A percentile compares a stretch with the other conserved stretches of the same genome.
Evolutionary conservation across 2,329 filamentous ascomycete genomes (phyloP).

Genomic region (Xenoacremonium recifei): DNA sequence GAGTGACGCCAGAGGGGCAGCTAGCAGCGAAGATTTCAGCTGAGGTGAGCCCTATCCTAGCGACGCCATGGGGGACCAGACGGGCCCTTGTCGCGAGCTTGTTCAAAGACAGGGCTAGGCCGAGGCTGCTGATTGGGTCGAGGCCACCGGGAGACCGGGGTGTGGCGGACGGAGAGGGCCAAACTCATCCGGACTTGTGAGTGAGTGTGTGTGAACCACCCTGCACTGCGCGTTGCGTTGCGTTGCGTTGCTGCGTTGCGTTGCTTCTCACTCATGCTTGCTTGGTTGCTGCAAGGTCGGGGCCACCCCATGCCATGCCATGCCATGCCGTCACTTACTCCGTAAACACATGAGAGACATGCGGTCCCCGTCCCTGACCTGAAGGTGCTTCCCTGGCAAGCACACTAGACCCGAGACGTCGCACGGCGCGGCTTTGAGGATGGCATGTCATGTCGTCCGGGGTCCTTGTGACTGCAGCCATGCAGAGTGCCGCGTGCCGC

Average conservation of each 20-base stretch:
- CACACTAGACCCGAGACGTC: not conserved
- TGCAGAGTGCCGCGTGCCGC: not conserved
- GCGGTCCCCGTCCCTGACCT: no score
- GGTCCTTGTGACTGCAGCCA: conserved; percentile 2
- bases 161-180: conserved; percentile 3
- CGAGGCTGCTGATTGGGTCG: conserved; percentile 25
- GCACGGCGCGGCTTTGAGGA: no score
- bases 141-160: conserved; percentile 10
- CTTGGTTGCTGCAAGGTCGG: no score
- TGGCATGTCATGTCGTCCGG: not conserved
- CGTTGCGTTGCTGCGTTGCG: no score
- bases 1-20: conserved; percentile 24
- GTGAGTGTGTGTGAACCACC: no score
- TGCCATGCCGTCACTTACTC: no score
- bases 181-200: no score
- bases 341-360: no score
- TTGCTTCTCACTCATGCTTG: no score
- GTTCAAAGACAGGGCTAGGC: conserved; percentile 25
- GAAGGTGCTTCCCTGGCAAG: not conserved
- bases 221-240: no score
- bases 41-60: conserved; percentile 37
- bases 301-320: no score
- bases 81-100: conserved; percentile 25
- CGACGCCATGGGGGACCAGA: conserved; percentile 24
- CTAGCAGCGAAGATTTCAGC: conserved; percentile 33